These are phyloP conservation scores for Coemansia sp. DNA, from an alignment of 371 early-diverging fungal species.

Conservation along the genomic window DNA sequence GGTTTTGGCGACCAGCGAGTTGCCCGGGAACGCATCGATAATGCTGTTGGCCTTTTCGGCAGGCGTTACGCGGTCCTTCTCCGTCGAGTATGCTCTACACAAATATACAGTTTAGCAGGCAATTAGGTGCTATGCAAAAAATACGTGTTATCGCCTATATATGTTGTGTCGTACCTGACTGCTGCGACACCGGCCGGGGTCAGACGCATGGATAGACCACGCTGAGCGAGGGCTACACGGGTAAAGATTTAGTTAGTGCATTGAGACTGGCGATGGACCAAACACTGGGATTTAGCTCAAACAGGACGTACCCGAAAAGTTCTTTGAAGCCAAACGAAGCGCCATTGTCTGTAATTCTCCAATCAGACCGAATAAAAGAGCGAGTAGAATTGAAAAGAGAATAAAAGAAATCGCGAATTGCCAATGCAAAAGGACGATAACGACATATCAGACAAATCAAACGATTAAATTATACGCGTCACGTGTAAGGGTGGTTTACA, in stretches of 20 bases:
- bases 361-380: background rate
- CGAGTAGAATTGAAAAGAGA: background rate
- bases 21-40: constrained; percentile 89
- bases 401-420: background rate
- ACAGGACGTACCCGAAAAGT: constrained; percentile 29
- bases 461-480: background rate
- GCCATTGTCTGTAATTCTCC: constrained; percentile 19
- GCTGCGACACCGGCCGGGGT: constrained; percentile 43
- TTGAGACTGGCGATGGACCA: too few species aligned
- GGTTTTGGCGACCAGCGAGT: constrained; percentile 84
- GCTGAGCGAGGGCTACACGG: constrained; percentile 46
- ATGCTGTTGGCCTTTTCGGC: constrained; percentile 76
- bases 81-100: constrained; percentile 38
- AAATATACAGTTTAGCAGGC: background rate
- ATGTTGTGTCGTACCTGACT: constrained; percentile 23
- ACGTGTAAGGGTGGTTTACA: background rate
- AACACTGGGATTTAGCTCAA: too few species aligned
- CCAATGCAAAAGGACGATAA: background rate
- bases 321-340: constrained; percentile 42
- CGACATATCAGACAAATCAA: background rate
- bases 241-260: too few species aligned
- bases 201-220: constrained; percentile 44
- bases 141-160: too few species aligned
- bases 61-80: constrained; percentile 33
- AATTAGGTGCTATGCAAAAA: background rate